phyloP scores from a whole-genome alignment of 768 basidiomycete genomes.

The Lactifluus pinguis region DNA sequence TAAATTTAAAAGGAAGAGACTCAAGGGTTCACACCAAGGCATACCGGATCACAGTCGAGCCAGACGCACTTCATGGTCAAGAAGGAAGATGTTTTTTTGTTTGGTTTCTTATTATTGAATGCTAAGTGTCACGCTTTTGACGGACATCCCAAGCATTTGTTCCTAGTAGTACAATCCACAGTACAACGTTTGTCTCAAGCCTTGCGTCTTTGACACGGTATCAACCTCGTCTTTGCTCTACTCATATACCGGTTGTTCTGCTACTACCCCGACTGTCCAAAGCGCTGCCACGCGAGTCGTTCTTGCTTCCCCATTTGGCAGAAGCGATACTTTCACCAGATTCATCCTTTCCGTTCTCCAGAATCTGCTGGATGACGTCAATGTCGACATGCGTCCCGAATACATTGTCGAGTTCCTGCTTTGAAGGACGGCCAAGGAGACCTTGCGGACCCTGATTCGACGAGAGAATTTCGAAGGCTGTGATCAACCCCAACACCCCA shows the following conservation, averaged over 20 bases:
- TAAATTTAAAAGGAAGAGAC: background rate
- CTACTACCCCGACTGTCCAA: constrained; percentile 12
- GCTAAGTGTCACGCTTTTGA: too few relatives aligned
- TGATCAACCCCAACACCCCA: background rate
- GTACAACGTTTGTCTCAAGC: background rate
- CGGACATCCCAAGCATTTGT: background rate
- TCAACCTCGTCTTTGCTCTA: background rate
- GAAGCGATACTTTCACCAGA: constrained; percentile 37
- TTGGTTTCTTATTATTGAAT: too few relatives aligned
- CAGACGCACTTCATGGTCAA: constrained; percentile 23
- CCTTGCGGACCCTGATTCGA: constrained; percentile 73
- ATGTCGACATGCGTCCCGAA: constrained; percentile 60
- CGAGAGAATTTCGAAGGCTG: constrained; percentile 65
- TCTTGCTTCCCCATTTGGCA: constrained; percentile 20
- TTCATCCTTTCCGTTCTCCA: constrained; percentile 57
- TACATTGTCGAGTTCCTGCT: constrained; percentile 69
- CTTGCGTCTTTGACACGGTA: background rate
- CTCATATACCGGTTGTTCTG: constrained; percentile 16
- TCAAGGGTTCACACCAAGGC: background rate
- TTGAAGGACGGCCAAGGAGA: constrained; percentile 62
- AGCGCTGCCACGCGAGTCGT: constrained; percentile 12
- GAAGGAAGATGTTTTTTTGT: too few relatives aligned
- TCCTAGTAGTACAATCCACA: background rate
- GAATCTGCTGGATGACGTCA: constrained; percentile 50
- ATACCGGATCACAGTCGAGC: constrained; percentile 31